These are phyloP conservation scores for Solanum ossicruentum DNA, from an alignment of 257 asterid genomes.

Conservation along the genomic window DNA sequence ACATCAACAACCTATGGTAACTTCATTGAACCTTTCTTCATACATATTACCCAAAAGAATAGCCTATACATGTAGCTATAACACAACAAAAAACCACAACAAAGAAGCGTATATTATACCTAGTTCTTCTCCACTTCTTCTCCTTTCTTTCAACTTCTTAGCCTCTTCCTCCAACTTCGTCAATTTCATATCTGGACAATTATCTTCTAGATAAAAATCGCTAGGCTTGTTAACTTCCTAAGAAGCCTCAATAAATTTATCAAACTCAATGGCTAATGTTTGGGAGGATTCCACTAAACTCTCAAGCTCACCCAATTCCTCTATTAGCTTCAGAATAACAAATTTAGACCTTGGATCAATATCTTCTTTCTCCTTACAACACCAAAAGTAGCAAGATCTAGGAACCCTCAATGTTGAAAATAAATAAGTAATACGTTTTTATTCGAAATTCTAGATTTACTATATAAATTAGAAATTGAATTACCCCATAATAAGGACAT, in stretches of 20 bases:
- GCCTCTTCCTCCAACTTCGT: not conserved
- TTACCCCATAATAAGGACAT: not conserved
- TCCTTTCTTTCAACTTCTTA: too few relatives aligned
- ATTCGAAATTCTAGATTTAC: not conserved
- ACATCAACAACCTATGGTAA: not conserved
- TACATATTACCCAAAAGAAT: too few relatives aligned
- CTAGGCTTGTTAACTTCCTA: not conserved
- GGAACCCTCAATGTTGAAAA: too few relatives aligned
- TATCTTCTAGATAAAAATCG: too few relatives aligned
- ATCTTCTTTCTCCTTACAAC: not conserved
- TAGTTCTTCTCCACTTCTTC: not conserved
- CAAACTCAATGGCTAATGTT: not conserved
- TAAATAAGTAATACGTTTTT: too few relatives aligned
- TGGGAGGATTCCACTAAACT: not conserved
- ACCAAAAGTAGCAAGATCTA: too few relatives aligned
- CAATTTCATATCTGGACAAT: not conserved
- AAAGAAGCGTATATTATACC: not conserved
- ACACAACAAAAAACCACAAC: too few relatives aligned
- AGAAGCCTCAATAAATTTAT: not conserved
- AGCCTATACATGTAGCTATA: not conserved
- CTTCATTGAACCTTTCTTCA: not conserved
- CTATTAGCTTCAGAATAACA: not conserved
- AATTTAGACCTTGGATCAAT: too few relatives aligned
- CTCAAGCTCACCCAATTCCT: not conserved
- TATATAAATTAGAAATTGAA: not conserved